Percentiles rank a stretch among this genome's conserved stretches.
Evolutionary conservation across 768 basidiomycete genomes (phyloP).

Genomic region (Lentinus brumalis): DNA sequence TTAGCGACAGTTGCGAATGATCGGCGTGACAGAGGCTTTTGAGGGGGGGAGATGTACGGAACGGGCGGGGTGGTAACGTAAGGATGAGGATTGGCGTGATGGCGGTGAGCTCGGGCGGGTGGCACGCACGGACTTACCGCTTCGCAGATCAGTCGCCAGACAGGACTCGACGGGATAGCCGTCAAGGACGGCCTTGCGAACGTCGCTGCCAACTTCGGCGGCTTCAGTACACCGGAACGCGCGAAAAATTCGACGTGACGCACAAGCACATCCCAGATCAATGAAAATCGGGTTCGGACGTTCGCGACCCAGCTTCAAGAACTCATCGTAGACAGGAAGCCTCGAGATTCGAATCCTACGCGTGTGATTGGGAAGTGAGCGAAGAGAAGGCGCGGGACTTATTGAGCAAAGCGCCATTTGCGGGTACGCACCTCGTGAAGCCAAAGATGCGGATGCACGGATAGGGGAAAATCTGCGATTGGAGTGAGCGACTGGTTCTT

Average conservation of each 20-base stretch:
- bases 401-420: background rate
- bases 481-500: background rate
- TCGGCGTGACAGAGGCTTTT: background rate
- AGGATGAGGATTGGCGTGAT: background rate
- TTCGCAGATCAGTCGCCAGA: constrained; percentile 37
- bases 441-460: constrained; percentile 23
- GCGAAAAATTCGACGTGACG: background rate
- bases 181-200: constrained; percentile 40
- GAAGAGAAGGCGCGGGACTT: background rate
- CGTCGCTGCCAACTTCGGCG: constrained; percentile 39
- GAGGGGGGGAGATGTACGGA: background rate
- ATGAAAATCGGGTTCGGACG: constrained; percentile 38
- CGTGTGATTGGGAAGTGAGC: background rate
- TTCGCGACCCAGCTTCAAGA: constrained; percentile 38
- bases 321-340: constrained; percentile 17
- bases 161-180: constrained; percentile 42
- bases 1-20: background rate
- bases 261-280: constrained; percentile 47
- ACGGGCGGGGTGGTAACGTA: background rate
- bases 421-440: constrained; percentile 16
- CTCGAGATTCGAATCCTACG: constrained; percentile 19
- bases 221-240: background rate
- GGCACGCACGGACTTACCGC: constrained; percentile 25
- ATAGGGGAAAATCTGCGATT: constrained; percentile 22
- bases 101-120: background rate